Evolutionary conservation across 2,329 filamentous ascomycete species (phyloP), one percentile per base, ranked within the genome.

Genomic region (Pseudogymnoascus sp.): DNA sequence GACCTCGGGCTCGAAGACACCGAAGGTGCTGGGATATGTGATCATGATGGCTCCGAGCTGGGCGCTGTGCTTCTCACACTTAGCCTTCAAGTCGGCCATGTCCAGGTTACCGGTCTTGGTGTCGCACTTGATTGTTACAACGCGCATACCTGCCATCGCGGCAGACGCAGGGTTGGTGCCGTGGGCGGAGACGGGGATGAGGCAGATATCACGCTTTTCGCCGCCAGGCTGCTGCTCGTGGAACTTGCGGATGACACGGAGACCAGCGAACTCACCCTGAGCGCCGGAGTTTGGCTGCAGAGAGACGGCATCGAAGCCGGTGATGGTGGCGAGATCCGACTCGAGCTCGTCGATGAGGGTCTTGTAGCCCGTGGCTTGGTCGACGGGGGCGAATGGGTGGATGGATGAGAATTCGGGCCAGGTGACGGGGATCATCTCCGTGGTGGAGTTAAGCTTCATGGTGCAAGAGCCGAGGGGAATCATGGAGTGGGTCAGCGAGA

Each of bases 401-500:
- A 96, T 80, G 64, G 87, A 85, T 42, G 89, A 83, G 70, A 92
- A 90, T 59, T 87, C 84, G 0, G 87, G 85, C 76, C 86, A 87
- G 0, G 89, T 89, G 61, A 97, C 82, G 6, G 92, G 88, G 13
- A 89, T 83, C 93, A 97, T 97, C 78, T 97, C 91, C 0, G 90
- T 90, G 2, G 92, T 94, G 42, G 89, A 90, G 74, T 97, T 97
- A 60, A 97, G 85, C 80, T 97, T 97, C 93, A 97, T 97, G 12
- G 93, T 97, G 80, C 93, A 97, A 1, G 93, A 97, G 18, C 93
- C 93, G 1, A 97, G 83, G 2, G 93, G 92, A 64, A 97, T 97
- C 93, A 97, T 97, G 13, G 92, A 97, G 77, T 97, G 93, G 1
- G 92, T 90, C 4, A 97, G 81, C 1, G 93, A 97, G 12, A 97